Conservation (phyloP, 306 rosid species). For the Lagenaria siceraria region DNA sequence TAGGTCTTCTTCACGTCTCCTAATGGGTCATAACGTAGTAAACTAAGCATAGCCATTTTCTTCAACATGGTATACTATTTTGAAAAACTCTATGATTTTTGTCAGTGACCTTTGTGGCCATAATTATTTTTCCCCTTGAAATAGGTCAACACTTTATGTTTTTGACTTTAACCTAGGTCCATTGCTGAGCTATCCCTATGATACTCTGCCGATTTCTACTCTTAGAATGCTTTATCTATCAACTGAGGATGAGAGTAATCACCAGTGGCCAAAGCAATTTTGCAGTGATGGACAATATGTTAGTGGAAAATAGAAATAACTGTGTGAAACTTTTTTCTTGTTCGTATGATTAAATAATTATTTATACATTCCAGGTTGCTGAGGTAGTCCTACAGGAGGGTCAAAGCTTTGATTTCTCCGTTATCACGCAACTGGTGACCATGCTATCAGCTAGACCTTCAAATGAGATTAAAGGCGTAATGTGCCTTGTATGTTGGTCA, state of each 20-base stretch:
- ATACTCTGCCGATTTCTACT: neutral
- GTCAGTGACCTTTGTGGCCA: neutral
- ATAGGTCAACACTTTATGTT: neutral
- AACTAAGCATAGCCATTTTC: neutral
- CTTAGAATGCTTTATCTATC: neutral
- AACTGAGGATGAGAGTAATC: neutral
- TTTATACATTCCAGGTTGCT: constrained; percentile 58
- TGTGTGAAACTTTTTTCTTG: neutral
- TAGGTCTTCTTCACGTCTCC: neutral
- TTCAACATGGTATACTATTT: neutral
- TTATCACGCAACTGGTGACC: constrained; percentile 78
- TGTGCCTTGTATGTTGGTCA: constrained; percentile 58
- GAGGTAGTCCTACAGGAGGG: constrained; percentile 83
- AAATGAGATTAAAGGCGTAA: constrained; percentile 65
- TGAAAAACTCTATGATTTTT: neutral
- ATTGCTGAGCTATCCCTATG: neutral
- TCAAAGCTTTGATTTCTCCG: constrained; percentile 62
- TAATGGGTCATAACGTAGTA: neutral
- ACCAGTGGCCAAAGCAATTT: neutral
- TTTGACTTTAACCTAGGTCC: neutral
- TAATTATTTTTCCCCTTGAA: neutral
- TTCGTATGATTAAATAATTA: neutral
- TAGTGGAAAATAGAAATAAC: neutral
- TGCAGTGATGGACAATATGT: neutral
- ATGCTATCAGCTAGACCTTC: constrained; percentile 61